Base-by-base conservation (phyloP, 768 basidiomycete genomes). In the Trametes cingulata region DNA sequence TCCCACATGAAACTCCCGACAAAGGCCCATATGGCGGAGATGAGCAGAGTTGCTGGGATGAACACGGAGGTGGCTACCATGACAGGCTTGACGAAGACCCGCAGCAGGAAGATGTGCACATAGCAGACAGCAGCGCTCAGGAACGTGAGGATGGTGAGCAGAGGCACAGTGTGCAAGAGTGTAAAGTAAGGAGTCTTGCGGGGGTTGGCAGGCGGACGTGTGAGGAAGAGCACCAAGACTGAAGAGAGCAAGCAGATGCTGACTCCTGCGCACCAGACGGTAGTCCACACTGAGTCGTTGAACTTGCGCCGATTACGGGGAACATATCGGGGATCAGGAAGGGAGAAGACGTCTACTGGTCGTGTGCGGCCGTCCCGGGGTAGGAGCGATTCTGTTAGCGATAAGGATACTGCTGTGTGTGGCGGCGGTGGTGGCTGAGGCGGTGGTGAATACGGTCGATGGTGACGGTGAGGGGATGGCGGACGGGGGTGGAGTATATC, bases 41-140 rank as follows among this genome's bases (percentile, higher is more conserved):
- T 77, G 67, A 90, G 80, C 61, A 93, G 76, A 0, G 87, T 86
- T 25, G 82, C 81, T 40, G 92, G 91, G 48, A 91, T 84, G 67
- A 89, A 88, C 25, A 93, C 77, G 17, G 86, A 85, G 0, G 90
- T 92, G 22, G 80, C 81, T 37, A 93, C 74, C 78, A 96, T 86
- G 50, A 93, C 89, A 17, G 94, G 93, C 57, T 87, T 84, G 58
- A 92, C 89, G 66, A 94, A 93, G 60, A 91, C 79, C 58, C 87
- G 85, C 50, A 96, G 75, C 41, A 95, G 79, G 63, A 86, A 80
- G 42, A 93, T 84, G 70, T 92, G 89, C 42, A 78, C 73, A 69
- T 93, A 93, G 8, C 91, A 88, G 45, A 83, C 82, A 20, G 78
- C 72, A 12, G 91, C 90, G 67, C 88, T 89, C 60, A 85, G 69